A percentile compares a stretch with the other conserved stretches of the same genome.
Conservation (phyloP, 306 rosid species). For the Gastrolobium villosum region DNA sequence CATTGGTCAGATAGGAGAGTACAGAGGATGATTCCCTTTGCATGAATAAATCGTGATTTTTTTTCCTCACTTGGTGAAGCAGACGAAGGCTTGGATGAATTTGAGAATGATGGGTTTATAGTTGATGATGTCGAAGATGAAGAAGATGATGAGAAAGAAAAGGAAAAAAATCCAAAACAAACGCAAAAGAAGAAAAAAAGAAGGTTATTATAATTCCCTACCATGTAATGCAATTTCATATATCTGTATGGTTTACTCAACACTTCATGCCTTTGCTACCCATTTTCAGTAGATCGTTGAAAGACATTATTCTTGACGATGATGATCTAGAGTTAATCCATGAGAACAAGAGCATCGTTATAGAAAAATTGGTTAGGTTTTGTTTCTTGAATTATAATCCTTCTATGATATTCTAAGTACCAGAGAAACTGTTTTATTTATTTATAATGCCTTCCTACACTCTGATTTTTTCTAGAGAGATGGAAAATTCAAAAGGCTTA, state of each 20-base stretch:
- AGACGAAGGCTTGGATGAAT: conserved; percentile 57
- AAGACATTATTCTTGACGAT: conserved; percentile 49
- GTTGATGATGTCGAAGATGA: conserved; percentile 46
- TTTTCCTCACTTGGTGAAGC: conserved; percentile 22
- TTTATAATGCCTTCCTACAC: conserved; percentile 32
- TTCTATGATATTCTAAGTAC: conserved; percentile 10
- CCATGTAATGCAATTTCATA: conserved; percentile 38
- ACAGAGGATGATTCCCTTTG: neutral
- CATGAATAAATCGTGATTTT: conserved; percentile 16
- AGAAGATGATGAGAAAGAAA: conserved; percentile 27
- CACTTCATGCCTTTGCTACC: conserved; percentile 6
- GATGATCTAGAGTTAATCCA: conserved; percentile 63
- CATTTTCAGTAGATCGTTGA: conserved; percentile 50
- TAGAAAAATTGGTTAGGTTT: conserved; percentile 44
- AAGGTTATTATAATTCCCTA: conserved; percentile 32
- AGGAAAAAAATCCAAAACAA: conserved; percentile 35
- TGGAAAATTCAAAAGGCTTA: conserved; percentile 56
- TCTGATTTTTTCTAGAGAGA: conserved; percentile 35
- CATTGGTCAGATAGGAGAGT: neutral
- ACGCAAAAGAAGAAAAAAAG: conserved; percentile 47
- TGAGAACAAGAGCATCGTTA: conserved; percentile 46
- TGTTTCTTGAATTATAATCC: neutral
- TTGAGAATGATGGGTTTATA: conserved; percentile 58
- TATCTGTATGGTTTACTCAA: neutral
- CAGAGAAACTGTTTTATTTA: neutral